These are phyloP conservation scores for Penicillium nordicum DNA, from an alignment of 2,329 filamentous ascomycete species.

Conservation along the genomic window DNA sequence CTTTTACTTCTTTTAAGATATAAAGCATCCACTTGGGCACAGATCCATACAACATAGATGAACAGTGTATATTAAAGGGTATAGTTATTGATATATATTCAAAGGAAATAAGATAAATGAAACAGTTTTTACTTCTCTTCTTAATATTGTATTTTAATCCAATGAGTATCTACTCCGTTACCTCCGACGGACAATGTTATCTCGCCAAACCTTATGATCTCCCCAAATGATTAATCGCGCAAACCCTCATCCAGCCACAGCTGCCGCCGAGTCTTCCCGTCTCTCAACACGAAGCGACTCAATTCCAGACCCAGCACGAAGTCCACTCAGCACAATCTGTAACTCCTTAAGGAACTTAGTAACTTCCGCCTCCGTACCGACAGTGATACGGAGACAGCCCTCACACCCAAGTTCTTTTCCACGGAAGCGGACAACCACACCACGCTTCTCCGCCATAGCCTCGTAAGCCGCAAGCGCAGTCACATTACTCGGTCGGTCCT, in stretches of 20 bases:
- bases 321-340: conserved; percentile 48
- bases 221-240: conserved; percentile 1
- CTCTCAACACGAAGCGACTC: conserved; percentile 38
- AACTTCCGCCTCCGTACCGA: conserved; percentile 86
- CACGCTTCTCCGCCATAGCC: conserved; percentile 74
- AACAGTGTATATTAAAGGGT: neutral
- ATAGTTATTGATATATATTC: neutral
- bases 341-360: conserved; percentile 72
- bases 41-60: neutral
- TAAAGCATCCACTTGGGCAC: too few species aligned
- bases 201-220: neutral
- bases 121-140: neutral
- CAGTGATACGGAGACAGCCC: conserved; percentile 85
- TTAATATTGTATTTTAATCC: neutral
- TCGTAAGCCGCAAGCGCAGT: conserved; percentile 79
- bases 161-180: neutral
- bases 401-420: conserved; percentile 88
- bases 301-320: conserved; percentile 42
- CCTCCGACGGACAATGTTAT: neutral
- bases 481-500: conserved; percentile 70
- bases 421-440: conserved; percentile 89
- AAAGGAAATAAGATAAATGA: neutral
- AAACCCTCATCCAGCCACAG: conserved; percentile 17
- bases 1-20: neutral
- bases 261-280: conserved; percentile 47